phyloP scores from a whole-genome alignment of 768 basidiomycete genomes.

The Fibroporia radiculosa region DNA sequence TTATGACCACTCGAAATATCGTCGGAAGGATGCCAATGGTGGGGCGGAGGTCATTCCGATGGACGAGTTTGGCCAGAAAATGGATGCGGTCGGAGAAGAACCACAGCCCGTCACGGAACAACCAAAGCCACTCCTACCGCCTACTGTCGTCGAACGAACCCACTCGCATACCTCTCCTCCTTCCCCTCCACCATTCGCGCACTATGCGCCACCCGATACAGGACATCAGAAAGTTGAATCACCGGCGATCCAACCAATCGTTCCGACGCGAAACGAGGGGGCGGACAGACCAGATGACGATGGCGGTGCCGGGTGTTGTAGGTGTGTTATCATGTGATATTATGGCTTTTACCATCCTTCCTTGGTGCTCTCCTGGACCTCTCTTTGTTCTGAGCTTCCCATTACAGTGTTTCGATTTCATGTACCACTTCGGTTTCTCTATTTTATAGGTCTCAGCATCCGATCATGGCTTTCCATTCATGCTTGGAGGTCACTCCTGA shows the following conservation, averaged over 20 bases:
- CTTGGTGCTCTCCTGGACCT: neutral
- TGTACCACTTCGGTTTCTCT: neutral
- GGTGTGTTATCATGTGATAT: constrained; percentile 72
- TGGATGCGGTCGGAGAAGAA: constrained; percentile 16
- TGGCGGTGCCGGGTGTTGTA: constrained; percentile 59
- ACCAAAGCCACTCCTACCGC: neutral
- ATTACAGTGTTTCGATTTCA: neutral
- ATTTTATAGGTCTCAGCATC: neutral
- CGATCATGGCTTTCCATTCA: neutral
- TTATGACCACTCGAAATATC: constrained; percentile 66
- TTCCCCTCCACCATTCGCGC: constrained; percentile 57
- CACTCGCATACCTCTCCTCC: constrained; percentile 23
- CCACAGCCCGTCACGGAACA: constrained; percentile 10
- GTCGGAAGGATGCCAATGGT: constrained; percentile 31
- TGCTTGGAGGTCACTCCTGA: neutral
- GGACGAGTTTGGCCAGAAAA: constrained; percentile 55
- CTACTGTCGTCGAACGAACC: constrained; percentile 8
- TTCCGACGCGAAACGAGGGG: constrained; percentile 2
- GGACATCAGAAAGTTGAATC: constrained; percentile 1
- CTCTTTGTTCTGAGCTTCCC: neutral
- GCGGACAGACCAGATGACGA: constrained; percentile 37
- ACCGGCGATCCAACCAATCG: constrained; percentile 1
- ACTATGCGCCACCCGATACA: constrained; percentile 30
- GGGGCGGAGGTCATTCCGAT: constrained; percentile 39
- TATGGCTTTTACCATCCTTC: neutral